These are phyloP conservation scores for Trichosporon inkin DNA, from an alignment of 1,284 basidiomycete species.

Conservation along the genomic window DNA sequence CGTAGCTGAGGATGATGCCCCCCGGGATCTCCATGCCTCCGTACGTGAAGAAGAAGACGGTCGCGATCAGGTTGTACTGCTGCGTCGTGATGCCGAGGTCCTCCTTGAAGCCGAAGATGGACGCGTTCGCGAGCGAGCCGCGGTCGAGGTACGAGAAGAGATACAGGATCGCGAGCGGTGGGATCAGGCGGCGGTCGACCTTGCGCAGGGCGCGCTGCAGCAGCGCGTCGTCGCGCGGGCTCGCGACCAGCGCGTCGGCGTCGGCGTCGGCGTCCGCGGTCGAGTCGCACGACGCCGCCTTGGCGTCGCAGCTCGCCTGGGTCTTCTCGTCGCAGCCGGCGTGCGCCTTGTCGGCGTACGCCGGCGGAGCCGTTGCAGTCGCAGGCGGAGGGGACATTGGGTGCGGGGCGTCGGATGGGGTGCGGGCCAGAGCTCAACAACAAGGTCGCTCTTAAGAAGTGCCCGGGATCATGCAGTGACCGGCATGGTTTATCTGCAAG, in stretches of 20 bases:
- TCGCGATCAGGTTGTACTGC: conserved; percentile 25
- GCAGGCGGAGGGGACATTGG: too few relatives aligned
- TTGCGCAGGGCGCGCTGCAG: conserved; percentile 17
- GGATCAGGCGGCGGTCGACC: conserved; percentile 35
- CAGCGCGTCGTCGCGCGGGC: conserved; percentile 5
- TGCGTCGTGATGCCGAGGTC: conserved; percentile 14
- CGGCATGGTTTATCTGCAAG: too few relatives aligned
- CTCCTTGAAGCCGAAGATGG: conserved; percentile 23
- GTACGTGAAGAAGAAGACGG: conserved; percentile 27
- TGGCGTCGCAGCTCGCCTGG: too few relatives aligned
- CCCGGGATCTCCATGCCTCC: conserved; percentile 22
- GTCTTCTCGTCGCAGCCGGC: too few relatives aligned
- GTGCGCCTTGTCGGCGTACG: too few relatives aligned
- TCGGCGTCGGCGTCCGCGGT: background rate
- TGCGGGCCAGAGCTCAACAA: too few relatives aligned
- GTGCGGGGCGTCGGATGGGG: too few relatives aligned
- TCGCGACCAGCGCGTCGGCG: too few relatives aligned
- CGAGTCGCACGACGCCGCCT: background rate
- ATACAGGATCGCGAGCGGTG: conserved; percentile 39
- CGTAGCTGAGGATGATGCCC: conserved; percentile 22
- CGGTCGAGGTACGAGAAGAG: conserved; percentile 34
- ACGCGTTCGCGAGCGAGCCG: conserved; percentile 21
- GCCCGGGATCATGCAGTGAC: too few relatives aligned
- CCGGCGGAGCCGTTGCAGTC: too few relatives aligned
- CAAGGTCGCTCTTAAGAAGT: too few relatives aligned